A percentile compares a stretch with the other conserved stretches of the same genome.
phyloP scores from a whole-genome alignment of 2,329 filamentous ascomycete species.

The Ophiostoma novo-ulmi region DNA sequence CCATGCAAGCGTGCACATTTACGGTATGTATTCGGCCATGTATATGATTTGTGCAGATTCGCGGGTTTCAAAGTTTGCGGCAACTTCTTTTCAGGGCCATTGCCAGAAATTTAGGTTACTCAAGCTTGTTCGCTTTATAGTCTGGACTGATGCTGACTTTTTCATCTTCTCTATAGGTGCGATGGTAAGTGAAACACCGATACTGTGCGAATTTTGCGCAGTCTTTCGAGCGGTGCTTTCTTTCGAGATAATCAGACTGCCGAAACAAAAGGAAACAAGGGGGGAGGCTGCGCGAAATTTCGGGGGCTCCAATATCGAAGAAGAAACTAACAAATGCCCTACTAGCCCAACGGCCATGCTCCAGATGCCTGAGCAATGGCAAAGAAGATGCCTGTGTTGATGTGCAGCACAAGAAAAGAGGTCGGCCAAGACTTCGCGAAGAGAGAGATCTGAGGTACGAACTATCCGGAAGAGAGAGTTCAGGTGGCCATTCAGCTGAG shows the following conservation, averaged over 20 bases:
- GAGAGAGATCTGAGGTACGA: constrained; percentile 60
- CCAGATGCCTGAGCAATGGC: constrained; percentile 69
- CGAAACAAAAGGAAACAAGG: not conserved
- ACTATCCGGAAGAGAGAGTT: constrained; percentile 40
- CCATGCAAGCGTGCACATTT: constrained; percentile 83
- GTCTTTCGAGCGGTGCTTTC: not conserved
- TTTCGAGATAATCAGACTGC: not conserved
- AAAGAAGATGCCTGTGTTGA: constrained; percentile 78
- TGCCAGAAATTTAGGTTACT: not conserved
- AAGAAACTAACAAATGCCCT: not conserved
- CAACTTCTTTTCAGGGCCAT: not conserved
- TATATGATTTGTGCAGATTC: not conserved
- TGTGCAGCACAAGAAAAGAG: constrained; percentile 81
- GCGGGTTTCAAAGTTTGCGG: not conserved
- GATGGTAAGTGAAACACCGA: constrained; percentile 20
- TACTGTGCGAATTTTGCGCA: not conserved
- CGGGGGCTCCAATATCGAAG: not conserved
- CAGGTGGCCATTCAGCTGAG: constrained; percentile 42
- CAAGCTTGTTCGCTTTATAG: not conserved
- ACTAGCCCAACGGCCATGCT: constrained; percentile 68
- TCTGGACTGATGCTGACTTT: not conserved
- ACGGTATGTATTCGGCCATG: constrained; percentile 42
- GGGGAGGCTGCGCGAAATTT: too few relatives aligned
- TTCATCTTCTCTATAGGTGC: constrained; percentile 15
- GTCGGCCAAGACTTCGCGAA: constrained; percentile 70